phyloP scores from a whole-genome alignment of 148 eudicot species.

The Dianthus caryophyllus region DNA sequence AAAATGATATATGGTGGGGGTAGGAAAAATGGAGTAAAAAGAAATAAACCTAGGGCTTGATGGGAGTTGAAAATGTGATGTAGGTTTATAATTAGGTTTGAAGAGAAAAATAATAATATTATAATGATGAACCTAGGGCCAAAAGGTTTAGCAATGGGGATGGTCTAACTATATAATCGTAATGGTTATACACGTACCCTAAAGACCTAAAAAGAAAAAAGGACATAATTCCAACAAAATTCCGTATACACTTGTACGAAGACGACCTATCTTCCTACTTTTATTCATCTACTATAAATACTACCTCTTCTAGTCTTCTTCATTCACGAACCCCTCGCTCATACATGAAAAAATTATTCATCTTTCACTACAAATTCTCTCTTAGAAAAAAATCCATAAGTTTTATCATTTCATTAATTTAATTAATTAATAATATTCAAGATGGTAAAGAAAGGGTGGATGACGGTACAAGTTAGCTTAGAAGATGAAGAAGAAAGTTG shows the following conservation, averaged over 20 bases:
- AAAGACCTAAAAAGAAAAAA: not conserved
- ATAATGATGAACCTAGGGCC: too few species aligned
- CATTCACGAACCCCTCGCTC: too few species aligned
- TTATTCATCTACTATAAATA: slow-evolving; percentile 22
- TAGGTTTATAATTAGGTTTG: too few species aligned
- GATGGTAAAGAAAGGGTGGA: slow-evolving; percentile 43
- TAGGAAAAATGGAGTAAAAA: too few species aligned
- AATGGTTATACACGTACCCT: not conserved
- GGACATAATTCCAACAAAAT: not conserved
- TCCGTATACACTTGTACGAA: slow-evolving; percentile 1
- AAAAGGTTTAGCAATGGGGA: too few species aligned
- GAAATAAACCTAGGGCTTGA: too few species aligned
- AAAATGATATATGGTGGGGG: too few species aligned
- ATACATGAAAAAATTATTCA: not conserved
- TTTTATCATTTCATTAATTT: too few species aligned
- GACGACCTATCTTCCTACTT: slow-evolving; percentile 13
- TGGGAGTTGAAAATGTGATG: too few species aligned
- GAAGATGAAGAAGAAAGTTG: slow-evolving; percentile 20
- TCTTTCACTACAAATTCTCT: not conserved
- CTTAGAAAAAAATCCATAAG: not conserved
- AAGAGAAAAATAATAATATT: too few species aligned
- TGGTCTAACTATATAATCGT: too few species aligned
- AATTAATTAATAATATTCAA: slow-evolving; percentile 12
- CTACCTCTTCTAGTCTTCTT: not conserved
- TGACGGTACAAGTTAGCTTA: slow-evolving; percentile 38